Base-by-base conservation (phyloP, 805 yeast genomes). In the Sugiyamaella mastotermitis region DNA sequence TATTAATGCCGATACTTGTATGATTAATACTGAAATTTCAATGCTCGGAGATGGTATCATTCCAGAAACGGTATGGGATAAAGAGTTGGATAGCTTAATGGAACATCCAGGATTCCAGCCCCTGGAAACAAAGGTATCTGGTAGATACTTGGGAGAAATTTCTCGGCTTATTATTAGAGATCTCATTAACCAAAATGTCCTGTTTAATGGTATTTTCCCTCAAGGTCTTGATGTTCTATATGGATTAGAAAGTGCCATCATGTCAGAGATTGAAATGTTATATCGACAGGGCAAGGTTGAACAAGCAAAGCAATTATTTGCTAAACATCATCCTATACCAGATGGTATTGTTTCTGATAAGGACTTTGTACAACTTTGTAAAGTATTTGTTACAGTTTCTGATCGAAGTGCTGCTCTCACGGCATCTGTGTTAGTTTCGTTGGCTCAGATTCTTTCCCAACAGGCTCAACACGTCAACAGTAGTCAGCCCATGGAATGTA, bases 1-100 rank as follows among this genome's bases (percentile, higher is more conserved):
- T 8, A 18, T 31, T 18, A 28, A 22, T 3, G 30, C 30, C 8
- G 33, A 39, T 16, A 11, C 25, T 5, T 24, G 30, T 13, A 80
- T 84, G 46, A 71, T 87, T 48, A 87, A 87, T 62, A 85, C 94
- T 26, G 96, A 87, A 65, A 81, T 94, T 83, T 95, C 95, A 43
- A 83, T 94, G 41, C 84, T 85, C 52, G 95, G 86, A 55, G 80
- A 83, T 50, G 75, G 74, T n/a, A 67, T 83, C 27, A 63, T 86
- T 42, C 95, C 95, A 44, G 73, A 68, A 21, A 81, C 95, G 1
- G 71, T 74, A 44, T 87, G 83, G 62, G 97, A 87, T 61, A 60
- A 62, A 25, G 68, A 66, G 27, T 76, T 87, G 43, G 95, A 87
- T 53, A 40, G 35, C 16, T 72, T 70, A 46, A 59, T 63, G 15